Conservation (phyloP, 208 protist species). For the Borovskyia barvae region DNA sequence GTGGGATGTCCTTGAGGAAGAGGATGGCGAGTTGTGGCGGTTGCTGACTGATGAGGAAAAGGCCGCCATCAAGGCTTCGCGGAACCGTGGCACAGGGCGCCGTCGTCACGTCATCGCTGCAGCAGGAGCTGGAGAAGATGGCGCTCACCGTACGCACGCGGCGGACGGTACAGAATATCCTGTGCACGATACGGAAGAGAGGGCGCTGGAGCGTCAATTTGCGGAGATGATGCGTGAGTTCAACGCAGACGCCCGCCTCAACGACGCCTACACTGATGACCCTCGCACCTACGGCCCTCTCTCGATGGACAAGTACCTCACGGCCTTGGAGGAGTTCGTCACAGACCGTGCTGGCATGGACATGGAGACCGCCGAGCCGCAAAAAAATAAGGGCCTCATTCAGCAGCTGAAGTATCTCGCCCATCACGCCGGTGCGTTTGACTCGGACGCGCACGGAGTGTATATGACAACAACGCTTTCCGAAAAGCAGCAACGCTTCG, state of each 20-base stretch:
- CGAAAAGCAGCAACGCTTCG: slow-evolving; percentile 78
- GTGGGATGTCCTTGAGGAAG: slow-evolving; percentile 20
- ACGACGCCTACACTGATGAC: slow-evolving; percentile 73
- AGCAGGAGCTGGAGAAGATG: background rate
- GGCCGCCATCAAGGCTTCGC: slow-evolving; percentile 34
- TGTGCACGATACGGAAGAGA: slow-evolving; percentile 48
- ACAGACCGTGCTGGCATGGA: slow-evolving; percentile 68
- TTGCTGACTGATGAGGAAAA: slow-evolving; percentile 54
- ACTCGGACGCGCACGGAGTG: slow-evolving; percentile 50
- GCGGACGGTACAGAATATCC: slow-evolving; percentile 38
- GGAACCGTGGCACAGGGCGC: slow-evolving; percentile 32
- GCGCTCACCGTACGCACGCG: slow-evolving; percentile 18
- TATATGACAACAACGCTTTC: slow-evolving; percentile 63
- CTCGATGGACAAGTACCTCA: slow-evolving; percentile 68
- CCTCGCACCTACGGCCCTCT: slow-evolving; percentile 76
- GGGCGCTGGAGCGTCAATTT: slow-evolving; percentile 67
- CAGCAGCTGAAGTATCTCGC: slow-evolving; percentile 73
- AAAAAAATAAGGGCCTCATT: slow-evolving; percentile 78
- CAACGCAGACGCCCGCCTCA: slow-evolving; percentile 62
- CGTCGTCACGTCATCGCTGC: slow-evolving; percentile 6
- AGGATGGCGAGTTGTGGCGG: slow-evolving; percentile 32
- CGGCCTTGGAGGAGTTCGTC: slow-evolving; percentile 82
- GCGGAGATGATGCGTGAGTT: slow-evolving; percentile 77
- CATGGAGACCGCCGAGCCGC: slow-evolving; percentile 58
- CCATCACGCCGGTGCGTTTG: slow-evolving; percentile 53